Evolutionary conservation across 345 rosid species (phyloP), one percentile per base, ranked within the genome.

Genomic region (Hibiscus syriacus): DNA sequence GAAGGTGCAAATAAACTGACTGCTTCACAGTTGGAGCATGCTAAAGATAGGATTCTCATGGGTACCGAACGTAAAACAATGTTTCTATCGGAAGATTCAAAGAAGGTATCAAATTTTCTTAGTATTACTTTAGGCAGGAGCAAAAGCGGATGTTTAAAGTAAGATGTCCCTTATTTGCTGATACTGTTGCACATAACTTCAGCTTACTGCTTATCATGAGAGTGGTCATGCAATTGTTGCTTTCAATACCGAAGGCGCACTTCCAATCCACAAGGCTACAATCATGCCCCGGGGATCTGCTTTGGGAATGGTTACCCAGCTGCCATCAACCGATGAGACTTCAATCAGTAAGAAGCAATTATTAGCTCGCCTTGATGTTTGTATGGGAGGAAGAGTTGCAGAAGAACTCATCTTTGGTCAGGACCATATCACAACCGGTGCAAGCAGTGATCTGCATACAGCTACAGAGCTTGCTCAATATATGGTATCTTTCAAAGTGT

Each of bases 321-420:
- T 94, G 65, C 99, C 99, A 70, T 94, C 99, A 64, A 83, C 69
- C 56, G 99, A 94, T 67, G 99, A 94, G 79, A 94, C 98, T 48
- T 91, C 98, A 60, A 72, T 94, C 63, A 94, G 99, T 86, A 91
- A 89, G 81, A 91, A 84, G 78, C 98, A 94, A 78, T 75, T 94
- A 64, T 82, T 94, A 79, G 99, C 99, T 36, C 92, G 97, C 53
- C 90, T 94, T 41, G 99, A 94, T 84, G 97, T 94, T 70, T 94
- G 99, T 70, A 94, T 94, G 98, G 98, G 99, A 59, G 99, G 99
- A 78, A 86, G 99, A 85, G 99, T 85, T 52, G 99, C 99, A 3
- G 99, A 94, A 78, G 99, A 94, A 80, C 96, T 94, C 69, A 85
- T 91, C 66, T 94, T 94, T 77, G 99, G 99, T 49, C 83, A 62